Evolutionary conservation across 2,329 filamentous ascomycete genomes (phyloP), one percentile per base, ranked within the genome.

Genomic region (Colletotrichum graminicola): DNA sequence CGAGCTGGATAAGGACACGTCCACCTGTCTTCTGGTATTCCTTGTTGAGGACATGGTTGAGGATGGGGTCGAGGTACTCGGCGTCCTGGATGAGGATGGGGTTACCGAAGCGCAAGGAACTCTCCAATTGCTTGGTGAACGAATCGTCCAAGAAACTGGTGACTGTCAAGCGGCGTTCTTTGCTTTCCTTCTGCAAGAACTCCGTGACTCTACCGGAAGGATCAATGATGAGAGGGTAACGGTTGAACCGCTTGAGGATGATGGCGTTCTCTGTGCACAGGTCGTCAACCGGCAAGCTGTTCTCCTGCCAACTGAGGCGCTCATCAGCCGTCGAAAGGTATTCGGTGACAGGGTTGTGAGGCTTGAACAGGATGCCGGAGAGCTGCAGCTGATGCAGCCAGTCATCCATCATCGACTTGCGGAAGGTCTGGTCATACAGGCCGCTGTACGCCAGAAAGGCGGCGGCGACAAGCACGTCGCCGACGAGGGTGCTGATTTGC

Each of bases 231-330:
- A 99, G 89, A 55, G 97, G 96, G 81, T 99, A 99, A 74, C 96
- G 90, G 84, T 99, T 99, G 90, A 98, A 99, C 70, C 96, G 92
- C 85, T 98, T 94, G 73, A 99, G 89, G 75, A 99, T 92, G 78
- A 99, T 98, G 55, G 97, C 96, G 78, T 99, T 99, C 82, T 99
- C 96, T 0, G 96, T 99, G 87, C 96, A 99, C 51, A 99, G 89
- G 79, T 99, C 96, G 79, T 99, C 96, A 5, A 98, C 95, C 2
- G 97, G 96, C 61, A 99, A 85, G 21, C 92, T 92, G 79, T 99
- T 94, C 77, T 95, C 92, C 84, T 99, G 97, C 96, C 96, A 99
- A 74, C 93, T 90, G 43, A 99, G 88, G 74, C 96, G 90, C 84
- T 99, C 95, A 80, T 99, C 97, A 5, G 97, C 95, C 32, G 94